Evolutionary conservation across 768 basidiomycete species (phyloP).

Genomic region (Glaciozyma antarctica): DNA sequence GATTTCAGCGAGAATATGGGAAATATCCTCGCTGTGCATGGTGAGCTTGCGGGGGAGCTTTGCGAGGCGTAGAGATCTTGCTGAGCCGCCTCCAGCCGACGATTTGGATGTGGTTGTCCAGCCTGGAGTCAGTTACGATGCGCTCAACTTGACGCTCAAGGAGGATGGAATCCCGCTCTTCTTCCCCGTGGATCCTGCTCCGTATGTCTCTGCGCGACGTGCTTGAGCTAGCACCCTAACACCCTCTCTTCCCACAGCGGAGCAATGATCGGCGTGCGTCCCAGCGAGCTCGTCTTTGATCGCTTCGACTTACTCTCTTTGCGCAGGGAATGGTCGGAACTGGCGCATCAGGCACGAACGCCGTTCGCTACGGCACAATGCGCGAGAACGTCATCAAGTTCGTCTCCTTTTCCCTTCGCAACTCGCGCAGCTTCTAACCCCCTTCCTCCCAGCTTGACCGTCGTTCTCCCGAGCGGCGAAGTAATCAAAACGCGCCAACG

Average conservation of each 20-base stretch:
- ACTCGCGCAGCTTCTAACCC: neutral
- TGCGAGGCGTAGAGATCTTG: no score
- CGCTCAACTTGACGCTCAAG: slow-evolving; percentile 60
- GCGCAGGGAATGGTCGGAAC: slow-evolving; percentile 68
- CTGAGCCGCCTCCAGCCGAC: slow-evolving; percentile 13
- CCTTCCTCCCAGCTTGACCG: slow-evolving; percentile 35
- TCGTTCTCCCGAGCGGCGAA: slow-evolving; percentile 78
- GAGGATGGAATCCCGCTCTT: slow-evolving; percentile 57
- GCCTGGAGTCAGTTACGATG: slow-evolving; percentile 65
- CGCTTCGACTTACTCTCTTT: neutral
- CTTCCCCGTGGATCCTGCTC: slow-evolving; percentile 56
- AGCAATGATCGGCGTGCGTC: slow-evolving; percentile 50
- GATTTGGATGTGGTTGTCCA: slow-evolving; percentile 71
- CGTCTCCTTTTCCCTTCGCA: neutral
- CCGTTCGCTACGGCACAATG: slow-evolving; percentile 31
- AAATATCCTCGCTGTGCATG: slow-evolving; percentile 60
- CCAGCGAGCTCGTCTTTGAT: neutral
- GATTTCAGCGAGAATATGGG: slow-evolving; percentile 51
- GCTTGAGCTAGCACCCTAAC: no score
- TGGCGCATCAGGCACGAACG: slow-evolving; percentile 68
- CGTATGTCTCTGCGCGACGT: neutral
- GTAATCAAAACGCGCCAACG: slow-evolving; percentile 73
- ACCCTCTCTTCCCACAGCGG: neutral
- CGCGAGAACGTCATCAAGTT: slow-evolving; percentile 31
- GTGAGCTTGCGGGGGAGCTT: slow-evolving; percentile 45